phyloP scores from a whole-genome alignment of 148 eudicot genomes.

The Chenopodium quinoa region DNA sequence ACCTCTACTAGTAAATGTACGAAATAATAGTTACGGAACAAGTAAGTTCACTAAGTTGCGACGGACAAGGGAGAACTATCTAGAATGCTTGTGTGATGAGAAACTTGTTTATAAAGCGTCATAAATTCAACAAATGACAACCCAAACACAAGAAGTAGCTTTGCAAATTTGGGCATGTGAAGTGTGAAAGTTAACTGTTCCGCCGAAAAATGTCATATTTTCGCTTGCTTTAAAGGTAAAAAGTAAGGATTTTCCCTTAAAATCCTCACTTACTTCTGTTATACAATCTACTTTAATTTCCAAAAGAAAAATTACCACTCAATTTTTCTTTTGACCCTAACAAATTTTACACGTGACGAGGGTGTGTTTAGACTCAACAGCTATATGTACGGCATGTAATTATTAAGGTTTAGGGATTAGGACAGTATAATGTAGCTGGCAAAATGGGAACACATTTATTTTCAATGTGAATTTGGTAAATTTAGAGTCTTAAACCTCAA shows the following conservation, averaged over 20 bases:
- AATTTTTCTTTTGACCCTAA: slow-evolving; percentile 13
- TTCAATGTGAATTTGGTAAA: neutral
- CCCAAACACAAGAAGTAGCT: slow-evolving; percentile 1
- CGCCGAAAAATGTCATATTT: neutral
- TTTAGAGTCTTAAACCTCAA: slow-evolving; percentile 1
- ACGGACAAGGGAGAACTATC: neutral
- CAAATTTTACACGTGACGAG: slow-evolving; percentile 14
- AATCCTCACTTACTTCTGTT: slow-evolving; percentile 2
- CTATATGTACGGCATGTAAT: neutral
- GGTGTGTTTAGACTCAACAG: neutral
- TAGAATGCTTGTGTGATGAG: neutral
- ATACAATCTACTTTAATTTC: neutral
- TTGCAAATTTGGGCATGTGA: slow-evolving; percentile 6
- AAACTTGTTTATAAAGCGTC: slow-evolving; percentile 13
- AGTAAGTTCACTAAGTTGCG: too few relatives aligned
- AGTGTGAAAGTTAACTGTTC: neutral
- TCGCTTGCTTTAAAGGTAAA: slow-evolving; percentile 7
- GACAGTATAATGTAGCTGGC: neutral
- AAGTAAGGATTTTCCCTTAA: neutral
- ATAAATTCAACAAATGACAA: slow-evolving; percentile 18
- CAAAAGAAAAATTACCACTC: neutral
- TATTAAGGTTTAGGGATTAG: slow-evolving; percentile 7
- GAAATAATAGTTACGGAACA: too few relatives aligned
- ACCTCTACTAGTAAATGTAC: too few relatives aligned
- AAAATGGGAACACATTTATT: neutral